These are phyloP conservation scores for Erodium texanum DNA, from an alignment of 441 rosid species.

Conservation along the genomic window DNA sequence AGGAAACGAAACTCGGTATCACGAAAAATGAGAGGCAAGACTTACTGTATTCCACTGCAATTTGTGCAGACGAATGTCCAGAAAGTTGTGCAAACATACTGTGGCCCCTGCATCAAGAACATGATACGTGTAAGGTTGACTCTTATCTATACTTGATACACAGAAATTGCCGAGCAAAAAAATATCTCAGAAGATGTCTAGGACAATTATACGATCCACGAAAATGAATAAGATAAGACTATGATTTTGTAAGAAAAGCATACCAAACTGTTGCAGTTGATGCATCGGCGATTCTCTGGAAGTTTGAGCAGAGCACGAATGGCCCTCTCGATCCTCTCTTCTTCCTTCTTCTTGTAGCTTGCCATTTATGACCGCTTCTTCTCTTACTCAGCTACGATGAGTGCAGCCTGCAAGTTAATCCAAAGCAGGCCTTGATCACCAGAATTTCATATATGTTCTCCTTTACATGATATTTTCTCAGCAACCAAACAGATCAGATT, in stretches of 20 bases:
- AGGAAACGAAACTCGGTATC: background rate
- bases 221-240: background rate
- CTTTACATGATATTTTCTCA: background rate
- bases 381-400: background rate
- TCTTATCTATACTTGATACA: too few relatives aligned
- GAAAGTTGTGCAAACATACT: conserved; percentile 87
- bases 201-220: too few relatives aligned
- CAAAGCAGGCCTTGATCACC: background rate
- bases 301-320: conserved; percentile 63
- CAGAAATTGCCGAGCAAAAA: too few relatives aligned
- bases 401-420: background rate
- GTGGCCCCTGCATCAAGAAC: conserved; percentile 66
- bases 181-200: too few relatives aligned
- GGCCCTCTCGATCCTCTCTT: conserved; percentile 57
- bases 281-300: conserved; percentile 69
- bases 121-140: too few relatives aligned
- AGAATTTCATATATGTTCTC: background rate
- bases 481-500: background rate
- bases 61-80: conserved; percentile 76
- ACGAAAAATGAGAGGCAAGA: background rate
- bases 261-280: conserved; percentile 82
- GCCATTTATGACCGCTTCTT: conserved; percentile 26
- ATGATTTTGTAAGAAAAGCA: background rate
- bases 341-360: conserved; percentile 45
- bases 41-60: conserved; percentile 89